Evolutionary conservation across 2,329 filamentous ascomycete genomes (phyloP).

Genomic region (Dothideomycetes sp.): DNA sequence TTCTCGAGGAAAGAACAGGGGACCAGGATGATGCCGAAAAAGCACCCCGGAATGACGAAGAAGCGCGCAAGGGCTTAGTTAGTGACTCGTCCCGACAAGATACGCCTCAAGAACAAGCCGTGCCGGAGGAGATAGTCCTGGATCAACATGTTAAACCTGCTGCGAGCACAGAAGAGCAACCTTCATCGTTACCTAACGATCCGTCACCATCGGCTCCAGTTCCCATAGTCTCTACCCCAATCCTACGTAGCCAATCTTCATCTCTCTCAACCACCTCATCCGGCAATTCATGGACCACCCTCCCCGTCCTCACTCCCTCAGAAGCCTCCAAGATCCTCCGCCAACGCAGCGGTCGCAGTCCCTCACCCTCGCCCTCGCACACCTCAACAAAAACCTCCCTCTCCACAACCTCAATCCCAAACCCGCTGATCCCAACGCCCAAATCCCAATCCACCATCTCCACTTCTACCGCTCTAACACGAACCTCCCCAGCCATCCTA

Average conservation of each 20-base stretch:
- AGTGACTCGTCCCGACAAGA: not conserved
- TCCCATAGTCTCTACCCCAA: slow-evolving; percentile 6
- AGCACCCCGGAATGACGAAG: too few relatives aligned
- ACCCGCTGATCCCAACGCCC: slow-evolving; percentile 5
- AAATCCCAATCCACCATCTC: not conserved
- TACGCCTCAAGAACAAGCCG: not conserved
- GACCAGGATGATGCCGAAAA: too few relatives aligned
- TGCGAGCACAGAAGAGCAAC: not conserved
- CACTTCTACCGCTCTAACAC: slow-evolving; percentile 1
- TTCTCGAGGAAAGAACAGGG: too few relatives aligned
- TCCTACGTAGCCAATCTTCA: too few relatives aligned
- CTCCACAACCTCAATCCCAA: slow-evolving; percentile 1
- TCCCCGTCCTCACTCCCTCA: slow-evolving; percentile 10
- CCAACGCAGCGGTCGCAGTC: not conserved
- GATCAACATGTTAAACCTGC: not conserved
- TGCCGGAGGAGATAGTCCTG: not conserved
- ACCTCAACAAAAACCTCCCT: not conserved
- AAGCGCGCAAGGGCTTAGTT: not conserved
- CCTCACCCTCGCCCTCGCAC: not conserved
- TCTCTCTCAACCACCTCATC: slow-evolving; percentile 8
- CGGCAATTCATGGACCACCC: slow-evolving; percentile 9
- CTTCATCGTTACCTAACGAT: not conserved
- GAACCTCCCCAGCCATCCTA: slow-evolving; percentile 36
- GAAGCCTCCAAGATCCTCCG: slow-evolving; percentile 7
- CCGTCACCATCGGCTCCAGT: not conserved